Base-by-base conservation (phyloP, 257 asterid genomes). In the Rubia yunnanensis region DNA sequence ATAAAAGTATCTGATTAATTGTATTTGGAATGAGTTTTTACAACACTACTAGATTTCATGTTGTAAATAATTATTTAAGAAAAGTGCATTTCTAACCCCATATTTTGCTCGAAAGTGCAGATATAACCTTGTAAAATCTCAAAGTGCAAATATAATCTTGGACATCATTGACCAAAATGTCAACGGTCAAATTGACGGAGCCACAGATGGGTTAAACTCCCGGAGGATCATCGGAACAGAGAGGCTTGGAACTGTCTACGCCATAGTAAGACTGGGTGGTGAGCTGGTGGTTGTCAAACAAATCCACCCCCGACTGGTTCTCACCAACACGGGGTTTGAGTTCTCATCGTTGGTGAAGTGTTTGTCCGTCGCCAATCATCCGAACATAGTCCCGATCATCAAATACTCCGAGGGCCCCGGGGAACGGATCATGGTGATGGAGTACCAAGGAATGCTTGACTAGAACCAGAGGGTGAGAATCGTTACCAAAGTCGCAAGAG, bases 351-450 rank as follows among this genome's bases (percentile, higher is more conserved):
- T 73, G 3, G 70, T 91, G 61, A 86, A 74, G 67, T 80, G 87
- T 72, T 83, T 91, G 23, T 91, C 96, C 38, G 67, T 78, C 13
- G 84, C 84, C 5, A 83, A 86, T 75, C 91, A 88, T 62, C 95
- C 91, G 1, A 65, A 91, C 46, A 39, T 91, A 1, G 89, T 86
- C n/a, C 88, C 95, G 3, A 86, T 91, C 49, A 68, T 72, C 65
- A 96, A 96, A 20, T 91, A 82, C 35, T 88, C 96, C 0, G 96
- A 91, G 73, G 96, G 83, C 2, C 98, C 98, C 0, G 98, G 96
- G 0, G 98, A 91, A 58, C 72, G 98, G 62, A 83, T 91, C 0
- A 77, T 91, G 31, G 73, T 91, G 23, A 88, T 78, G 86, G 96
- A 86, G 65, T 83, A 69, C 46, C 80, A 76, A 7, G 96, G 95